A percentile compares a stretch with the other conserved stretches of the same genome.
Evolutionary conservation across 192 early-diverging fungal genomes (phyloP).

Genomic region (Coemansia sp.): DNA sequence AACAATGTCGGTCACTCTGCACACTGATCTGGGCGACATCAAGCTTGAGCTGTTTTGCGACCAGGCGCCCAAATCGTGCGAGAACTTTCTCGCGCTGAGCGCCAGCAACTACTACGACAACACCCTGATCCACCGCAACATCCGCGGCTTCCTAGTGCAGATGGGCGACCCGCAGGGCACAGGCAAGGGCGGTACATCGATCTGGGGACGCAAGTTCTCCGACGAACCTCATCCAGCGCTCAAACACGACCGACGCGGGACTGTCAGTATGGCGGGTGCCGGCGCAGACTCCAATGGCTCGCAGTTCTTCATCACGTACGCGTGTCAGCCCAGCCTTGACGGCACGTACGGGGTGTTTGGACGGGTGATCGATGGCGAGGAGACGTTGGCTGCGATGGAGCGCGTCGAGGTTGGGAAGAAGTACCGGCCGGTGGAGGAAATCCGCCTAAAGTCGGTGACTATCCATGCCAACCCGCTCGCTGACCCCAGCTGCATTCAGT

Average conservation of each 20-base stretch:
- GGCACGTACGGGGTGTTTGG: conserved; percentile 74
- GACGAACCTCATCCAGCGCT: conserved; percentile 78
- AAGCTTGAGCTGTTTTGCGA: conserved; percentile 94
- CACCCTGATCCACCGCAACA: conserved; percentile 81
- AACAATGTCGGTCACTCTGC: conserved; percentile 77
- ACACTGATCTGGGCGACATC: conserved; percentile 91
- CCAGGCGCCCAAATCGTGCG: conserved; percentile 73
- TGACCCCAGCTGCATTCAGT: conserved; percentile 48
- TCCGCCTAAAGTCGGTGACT: conserved; percentile 71
- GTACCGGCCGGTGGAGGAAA: conserved; percentile 72
- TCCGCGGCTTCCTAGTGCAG: conserved; percentile 84
- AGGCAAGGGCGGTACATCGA: conserved; percentile 83
- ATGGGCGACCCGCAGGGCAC: conserved; percentile 87
- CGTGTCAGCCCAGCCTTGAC: conserved; percentile 82
- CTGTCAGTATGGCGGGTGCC: conserved; percentile 91
- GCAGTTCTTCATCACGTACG: conserved; percentile 90
- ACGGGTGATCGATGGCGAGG: conserved; percentile 81
- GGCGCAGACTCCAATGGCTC: conserved; percentile 88
- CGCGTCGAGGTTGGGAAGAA: conserved; percentile 83
- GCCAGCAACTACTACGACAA: conserved; percentile 91
- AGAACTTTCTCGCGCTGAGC: conserved; percentile 97
- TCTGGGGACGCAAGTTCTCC: conserved; percentile 78
- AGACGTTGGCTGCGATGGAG: conserved; percentile 81
- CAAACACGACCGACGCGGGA: conserved; percentile 84
- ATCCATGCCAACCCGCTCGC: conserved; percentile 96